These are phyloP conservation scores for Vitis hybrid DNA, from an alignment of 177 flowering plant genomes.

Conservation along the genomic window DNA sequence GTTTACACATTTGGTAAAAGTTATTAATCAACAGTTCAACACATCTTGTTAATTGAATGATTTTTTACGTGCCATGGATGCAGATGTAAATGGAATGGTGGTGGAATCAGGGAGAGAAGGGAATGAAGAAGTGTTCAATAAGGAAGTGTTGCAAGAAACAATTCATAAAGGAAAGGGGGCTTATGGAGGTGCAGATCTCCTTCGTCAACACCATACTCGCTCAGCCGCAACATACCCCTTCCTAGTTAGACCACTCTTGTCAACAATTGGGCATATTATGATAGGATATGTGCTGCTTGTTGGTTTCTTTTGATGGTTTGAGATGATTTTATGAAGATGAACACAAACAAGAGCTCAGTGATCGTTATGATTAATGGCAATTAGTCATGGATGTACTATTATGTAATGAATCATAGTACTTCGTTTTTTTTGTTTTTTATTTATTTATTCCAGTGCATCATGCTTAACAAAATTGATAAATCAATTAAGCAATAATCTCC, in stretches of 20 bases:
- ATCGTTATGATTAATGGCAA: too few relatives aligned
- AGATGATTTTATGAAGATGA: background rate
- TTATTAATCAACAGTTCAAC: too few relatives aligned
- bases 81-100: background rate
- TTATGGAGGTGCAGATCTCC: conserved; percentile 13
- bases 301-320: background rate
- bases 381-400: too few relatives aligned
- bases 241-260: background rate
- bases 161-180: background rate
- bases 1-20: too few relatives aligned
- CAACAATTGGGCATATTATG: background rate
- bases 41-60: too few relatives aligned
- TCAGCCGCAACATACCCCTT: background rate
- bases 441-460: too few relatives aligned
- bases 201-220: background rate
- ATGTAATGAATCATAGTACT: too few relatives aligned
- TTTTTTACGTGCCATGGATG: background rate
- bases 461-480: too few relatives aligned
- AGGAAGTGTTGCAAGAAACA: background rate
- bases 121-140: background rate
- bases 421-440: too few relatives aligned
- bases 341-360: too few relatives aligned
- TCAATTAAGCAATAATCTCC: too few relatives aligned
- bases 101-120: background rate
- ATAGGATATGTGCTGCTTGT: background rate